Evolutionary conservation across 768 basidiomycete genomes (phyloP), one percentile per base, ranked within the genome.

Genomic region (Boletus reticulatus): DNA sequence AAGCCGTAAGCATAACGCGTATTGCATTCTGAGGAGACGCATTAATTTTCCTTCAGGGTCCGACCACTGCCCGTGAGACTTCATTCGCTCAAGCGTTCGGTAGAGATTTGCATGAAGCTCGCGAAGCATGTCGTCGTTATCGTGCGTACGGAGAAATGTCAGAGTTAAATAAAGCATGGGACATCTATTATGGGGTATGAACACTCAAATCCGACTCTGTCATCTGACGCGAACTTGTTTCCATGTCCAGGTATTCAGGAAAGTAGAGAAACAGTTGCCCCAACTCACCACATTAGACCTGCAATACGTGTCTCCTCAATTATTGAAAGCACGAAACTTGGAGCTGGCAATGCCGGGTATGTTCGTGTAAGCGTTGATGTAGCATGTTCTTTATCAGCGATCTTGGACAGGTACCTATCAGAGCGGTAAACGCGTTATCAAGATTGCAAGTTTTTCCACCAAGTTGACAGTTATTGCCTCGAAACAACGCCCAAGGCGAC

Each of bases 141-240:
- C 87, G 88, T 41, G 80, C 83, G 20, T 91, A 90, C 65, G 91
- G 91, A 24, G 95, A 99, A 67, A 81, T 84, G 53, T 85, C 84
- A 48, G 94, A 98, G 67, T 75, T 99, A 45, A 97, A 98, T 68
- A 92, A 90, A 67, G 97, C 97, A 32, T 99, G 97, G 97, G 97
- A 98, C 65, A 94, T 98, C 27, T 99, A 99, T 72, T 99, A 98
- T 65, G 85, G 84, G 46, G 94, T 93, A 67, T 59, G 86, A n/a
- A 20, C 41, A 36, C 16, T 42, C 1, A 6, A 71, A n/a, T 20
- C 5, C 37, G 10, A 13, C 41, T 31, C 34, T 37, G 14, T 17
- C 20, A 49, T 50, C 37, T 19, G 38, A 47, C 34, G 36, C 37
- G 55, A 20, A 61, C 48, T 42, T 37, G 29, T 44, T 56, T 13